These are phyloP conservation scores for Chlamydomonas incerta DNA, from an alignment of 139 green algal species.

Conservation along the genomic window DNA sequence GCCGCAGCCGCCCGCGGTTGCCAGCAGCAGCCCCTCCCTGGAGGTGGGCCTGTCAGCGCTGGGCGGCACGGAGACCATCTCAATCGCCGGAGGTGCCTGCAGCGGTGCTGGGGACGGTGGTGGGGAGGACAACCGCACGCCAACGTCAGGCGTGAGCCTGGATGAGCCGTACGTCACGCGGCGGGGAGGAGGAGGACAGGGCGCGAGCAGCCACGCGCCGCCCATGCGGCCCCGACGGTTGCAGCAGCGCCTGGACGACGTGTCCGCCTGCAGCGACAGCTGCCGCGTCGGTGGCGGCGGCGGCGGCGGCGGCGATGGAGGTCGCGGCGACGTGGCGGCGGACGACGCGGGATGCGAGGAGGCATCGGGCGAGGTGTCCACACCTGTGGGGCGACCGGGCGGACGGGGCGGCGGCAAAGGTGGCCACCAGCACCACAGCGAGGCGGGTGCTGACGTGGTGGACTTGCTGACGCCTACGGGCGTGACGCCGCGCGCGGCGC, in stretches of 20 bases:
- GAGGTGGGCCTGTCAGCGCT: slow-evolving; percentile 5
- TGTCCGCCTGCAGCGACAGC: not conserved
- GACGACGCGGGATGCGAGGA: not conserved
- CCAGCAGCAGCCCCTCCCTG: not conserved
- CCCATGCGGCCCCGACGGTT: not conserved
- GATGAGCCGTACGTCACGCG: not conserved
- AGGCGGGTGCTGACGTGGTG: not conserved
- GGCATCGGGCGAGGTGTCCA: not conserved
- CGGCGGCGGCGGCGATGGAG: not conserved
- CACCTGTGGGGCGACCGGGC: too few species aligned
- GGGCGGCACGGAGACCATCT: not conserved
- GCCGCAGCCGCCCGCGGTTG: not conserved
- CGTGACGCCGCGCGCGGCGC: not conserved
- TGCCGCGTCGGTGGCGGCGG: too few species aligned
- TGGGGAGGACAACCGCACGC: not conserved
- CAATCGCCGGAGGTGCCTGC: not conserved
- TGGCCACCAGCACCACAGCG: too few species aligned
- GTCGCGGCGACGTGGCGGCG: too few species aligned
- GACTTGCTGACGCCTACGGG: not conserved
- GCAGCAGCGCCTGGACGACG: not conserved
- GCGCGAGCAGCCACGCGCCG: too few species aligned
- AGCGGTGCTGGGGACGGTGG: not conserved
- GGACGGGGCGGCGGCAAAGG: too few species aligned
- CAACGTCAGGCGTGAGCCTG: not conserved
- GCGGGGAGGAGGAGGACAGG: not conserved